These are phyloP conservation scores for Psilocybe cubensis DNA, from an alignment of 768 basidiomycete species.

Conservation along the genomic window DNA sequence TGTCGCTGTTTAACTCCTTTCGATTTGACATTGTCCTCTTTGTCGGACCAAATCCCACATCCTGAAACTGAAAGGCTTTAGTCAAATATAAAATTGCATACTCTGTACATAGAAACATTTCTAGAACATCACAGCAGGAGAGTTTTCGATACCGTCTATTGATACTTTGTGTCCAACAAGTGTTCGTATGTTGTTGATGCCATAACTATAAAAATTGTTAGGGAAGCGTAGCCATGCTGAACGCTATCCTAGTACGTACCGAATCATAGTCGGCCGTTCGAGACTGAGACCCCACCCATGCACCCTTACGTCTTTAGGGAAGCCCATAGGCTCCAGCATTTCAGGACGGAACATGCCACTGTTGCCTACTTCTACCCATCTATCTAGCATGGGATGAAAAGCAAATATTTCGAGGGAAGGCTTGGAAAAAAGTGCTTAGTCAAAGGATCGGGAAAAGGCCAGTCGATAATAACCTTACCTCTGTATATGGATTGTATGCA, in stretches of 20 bases:
- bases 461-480: slow-evolving; percentile 50
- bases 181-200: slow-evolving; percentile 95
- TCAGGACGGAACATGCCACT: slow-evolving; percentile 99
- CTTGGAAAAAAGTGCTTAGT: slow-evolving; percentile 37
- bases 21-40: background rate
- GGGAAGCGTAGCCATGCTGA: background rate
- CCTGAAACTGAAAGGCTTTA: background rate
- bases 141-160: slow-evolving; percentile 85
- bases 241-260: slow-evolving; percentile 51
- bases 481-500: slow-evolving; percentile 98
- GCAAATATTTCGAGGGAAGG: slow-evolving; percentile 98
- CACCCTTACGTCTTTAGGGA: slow-evolving; percentile 94
- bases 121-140: slow-evolving; percentile 90
- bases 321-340: slow-evolving; percentile 99
- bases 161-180: slow-evolving; percentile 97
- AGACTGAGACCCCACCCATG: slow-evolving; percentile 96
- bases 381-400: slow-evolving; percentile 91
- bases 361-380: slow-evolving; percentile 98
- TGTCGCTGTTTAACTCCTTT: background rate
- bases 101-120: background rate
- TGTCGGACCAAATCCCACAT: background rate
- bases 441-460: background rate
- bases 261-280: slow-evolving; percentile 98
- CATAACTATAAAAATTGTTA: slow-evolving; percentile 63
- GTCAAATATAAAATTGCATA: background rate